Conservation (phyloP, 768 basidiomycete species). For the Pisolithus tinctorius region DNA sequence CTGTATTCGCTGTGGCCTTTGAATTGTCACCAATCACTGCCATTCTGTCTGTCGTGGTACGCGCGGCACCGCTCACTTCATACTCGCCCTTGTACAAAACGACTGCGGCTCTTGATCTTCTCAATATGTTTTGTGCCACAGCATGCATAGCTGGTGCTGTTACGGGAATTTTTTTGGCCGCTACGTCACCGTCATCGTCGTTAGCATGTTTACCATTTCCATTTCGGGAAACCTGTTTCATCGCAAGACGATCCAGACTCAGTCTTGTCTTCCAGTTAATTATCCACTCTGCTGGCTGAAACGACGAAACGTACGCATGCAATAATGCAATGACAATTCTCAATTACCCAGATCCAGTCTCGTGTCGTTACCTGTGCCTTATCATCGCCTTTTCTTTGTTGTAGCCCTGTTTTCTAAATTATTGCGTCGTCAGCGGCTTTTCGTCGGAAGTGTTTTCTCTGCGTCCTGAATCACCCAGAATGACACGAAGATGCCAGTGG, state of each 20-base stretch:
- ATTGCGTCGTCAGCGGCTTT: too few relatives aligned
- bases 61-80: slow-evolving; percentile 41
- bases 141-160: slow-evolving; percentile 47
- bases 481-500: too few relatives aligned
- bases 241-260: not conserved
- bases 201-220: slow-evolving; percentile 25
- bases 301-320: too few relatives aligned
- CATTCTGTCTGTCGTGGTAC: slow-evolving; percentile 33
- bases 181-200: slow-evolving; percentile 10
- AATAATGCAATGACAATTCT: too few relatives aligned
- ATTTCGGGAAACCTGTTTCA: slow-evolving; percentile 24
- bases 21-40: slow-evolving; percentile 41
- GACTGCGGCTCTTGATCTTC: slow-evolving; percentile 41
- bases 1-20: slow-evolving; percentile 19
- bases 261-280: too few relatives aligned
- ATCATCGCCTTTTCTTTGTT: too few relatives aligned
- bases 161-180: slow-evolving; percentile 40
- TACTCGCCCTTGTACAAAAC: slow-evolving; percentile 32
- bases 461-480: too few relatives aligned
- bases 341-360: not conserved
- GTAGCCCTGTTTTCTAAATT: too few relatives aligned
- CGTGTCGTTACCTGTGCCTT: too few relatives aligned
- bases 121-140: slow-evolving; percentile 50
- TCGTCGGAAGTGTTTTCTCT: too few relatives aligned
- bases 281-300: too few relatives aligned